Base-by-base conservation (phyloP, 2,329 filamentous ascomycete species). In the Sarocladium oryzae region DNA sequence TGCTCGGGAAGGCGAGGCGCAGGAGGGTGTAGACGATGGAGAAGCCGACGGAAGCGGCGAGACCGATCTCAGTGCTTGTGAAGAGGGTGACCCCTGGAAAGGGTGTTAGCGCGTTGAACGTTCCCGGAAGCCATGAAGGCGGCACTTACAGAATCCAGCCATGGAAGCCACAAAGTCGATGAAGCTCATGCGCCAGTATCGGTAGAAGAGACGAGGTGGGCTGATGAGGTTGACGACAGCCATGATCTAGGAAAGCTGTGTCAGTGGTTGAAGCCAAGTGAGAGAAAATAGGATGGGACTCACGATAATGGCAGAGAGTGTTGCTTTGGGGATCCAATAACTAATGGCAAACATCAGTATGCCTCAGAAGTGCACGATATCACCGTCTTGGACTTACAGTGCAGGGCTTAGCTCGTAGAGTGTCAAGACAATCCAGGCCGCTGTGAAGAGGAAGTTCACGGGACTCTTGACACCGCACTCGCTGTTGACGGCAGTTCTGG, bases 281-380 rank as follows among this genome's bases (percentile, higher is more conserved):
- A 16, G 40, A n/a, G n/a, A n/a, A n/a, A 20, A n/a, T n/a, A 7
- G n/a, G 16, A 16, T n/a, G n/a, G n/a, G 7, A 63, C 69, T 55
- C 59, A 72, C 60, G 55, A 86, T 84, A 54, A 86, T 84, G 2
- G 81, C 82, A 1, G 82, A 76, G 1, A 86, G 70, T 0, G 79
- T 83, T 0, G 82, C 74, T 57, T 84, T 83, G 1, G 83, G 82
- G n/a, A 86, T 81, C 79, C 81, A 86, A 65, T 81, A 49, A 18
- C 46, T 49, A 20, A n/a, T 20, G n/a, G 5, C 26, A 49, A 8
- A 13, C 28, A 16, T 49, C 24, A 35, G 16, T 35, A n/a, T 9
- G 20, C 26, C 7, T 21, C 18, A n/a, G n/a, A n/a, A n/a, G n/a
- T n/a, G n/a, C n/a, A n/a, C n/a, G n/a, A n/a, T n/a, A n/a, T n/a